Percentiles rank a stretch among this genome's conserved stretches.
Evolutionary conservation across 2,329 filamentous ascomycete species (phyloP).

Genomic region (Venturia effusa): DNA sequence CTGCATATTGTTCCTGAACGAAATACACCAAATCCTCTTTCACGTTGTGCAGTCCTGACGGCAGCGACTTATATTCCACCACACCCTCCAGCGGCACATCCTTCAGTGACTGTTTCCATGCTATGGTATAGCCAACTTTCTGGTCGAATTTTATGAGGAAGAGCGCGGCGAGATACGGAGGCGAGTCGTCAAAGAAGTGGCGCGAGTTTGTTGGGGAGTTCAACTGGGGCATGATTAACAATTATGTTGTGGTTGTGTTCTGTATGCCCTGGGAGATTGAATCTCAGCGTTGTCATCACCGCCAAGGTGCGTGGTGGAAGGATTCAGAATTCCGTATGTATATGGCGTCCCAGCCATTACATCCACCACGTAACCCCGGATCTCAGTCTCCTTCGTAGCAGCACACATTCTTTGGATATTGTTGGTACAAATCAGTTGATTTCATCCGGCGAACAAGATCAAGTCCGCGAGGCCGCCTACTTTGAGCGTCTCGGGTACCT

Average conservation of each 20-base stretch:
- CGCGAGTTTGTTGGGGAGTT: neutral
- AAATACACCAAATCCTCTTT: slow-evolving; percentile 85
- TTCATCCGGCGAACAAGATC: neutral
- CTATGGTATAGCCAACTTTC: slow-evolving; percentile 79
- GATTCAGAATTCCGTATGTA: no score
- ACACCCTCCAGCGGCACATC: slow-evolving; percentile 61
- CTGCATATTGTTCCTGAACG: slow-evolving; percentile 72
- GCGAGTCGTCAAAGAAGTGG: slow-evolving; percentile 13
- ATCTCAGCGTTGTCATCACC: neutral
- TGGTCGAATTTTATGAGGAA: slow-evolving; percentile 90
- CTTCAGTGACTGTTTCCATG: slow-evolving; percentile 67
- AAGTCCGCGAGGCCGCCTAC: neutral
- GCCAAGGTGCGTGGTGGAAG: neutral
- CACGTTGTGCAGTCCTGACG: slow-evolving; percentile 84
- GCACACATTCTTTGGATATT: no score
- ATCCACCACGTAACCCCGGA: no score
- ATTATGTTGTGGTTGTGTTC: neutral
- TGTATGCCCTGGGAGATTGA: neutral
- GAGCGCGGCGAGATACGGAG: slow-evolving; percentile 55
- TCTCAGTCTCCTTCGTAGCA: neutral
- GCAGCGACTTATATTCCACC: slow-evolving; percentile 93
- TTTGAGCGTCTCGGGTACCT: neutral
- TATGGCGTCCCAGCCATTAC: neutral
- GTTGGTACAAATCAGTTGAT: no score
- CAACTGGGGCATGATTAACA: neutral